Conservation (phyloP, 495 filamentous ascomycete genomes). For the Talaromyces stipitatus region DNA sequence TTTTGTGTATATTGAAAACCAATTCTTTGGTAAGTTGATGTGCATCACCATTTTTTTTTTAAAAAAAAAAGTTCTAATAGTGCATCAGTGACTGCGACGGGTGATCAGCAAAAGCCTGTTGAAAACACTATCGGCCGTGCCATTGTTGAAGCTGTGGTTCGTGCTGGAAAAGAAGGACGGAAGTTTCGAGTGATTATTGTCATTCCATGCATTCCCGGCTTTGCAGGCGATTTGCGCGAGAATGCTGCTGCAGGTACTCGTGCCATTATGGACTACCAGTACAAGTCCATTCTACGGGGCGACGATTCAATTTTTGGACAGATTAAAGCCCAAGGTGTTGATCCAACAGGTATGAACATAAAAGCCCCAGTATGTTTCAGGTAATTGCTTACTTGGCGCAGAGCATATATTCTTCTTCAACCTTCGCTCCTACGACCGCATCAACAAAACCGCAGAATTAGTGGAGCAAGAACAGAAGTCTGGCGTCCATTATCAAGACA, state of each 20-base stretch:
- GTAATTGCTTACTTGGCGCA: background rate
- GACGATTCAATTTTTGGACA: slow-evolving; percentile 83
- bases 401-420: slow-evolving; percentile 90
- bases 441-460: slow-evolving; percentile 69
- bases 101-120: slow-evolving; percentile 74
- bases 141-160: slow-evolving; percentile 83
- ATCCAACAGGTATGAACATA: slow-evolving; percentile 47
- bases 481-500: slow-evolving; percentile 73
- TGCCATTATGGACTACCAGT: slow-evolving; percentile 98
- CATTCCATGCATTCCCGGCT: slow-evolving; percentile 87
- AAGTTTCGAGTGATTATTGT: slow-evolving; percentile 89
- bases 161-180: slow-evolving; percentile 71
- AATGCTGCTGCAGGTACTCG: slow-evolving; percentile 77
- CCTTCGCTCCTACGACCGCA: slow-evolving; percentile 78
- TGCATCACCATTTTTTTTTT: no score
- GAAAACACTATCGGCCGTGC: slow-evolving; percentile 80
- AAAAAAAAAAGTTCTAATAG: background rate
- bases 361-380: background rate
- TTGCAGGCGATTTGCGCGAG: slow-evolving; percentile 81
- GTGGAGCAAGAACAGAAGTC: slow-evolving; percentile 66
- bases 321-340: slow-evolving; percentile 66
- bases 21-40: slow-evolving; percentile 68
- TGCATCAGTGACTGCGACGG: slow-evolving; percentile 69
- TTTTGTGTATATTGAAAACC: slow-evolving; percentile 95
- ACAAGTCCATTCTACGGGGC: slow-evolving; percentile 87